A percentile compares a stretch with the other conserved stretches of the same genome.
phyloP scores from a whole-genome alignment of 371 early-diverging fungal genomes.

The Actinomortierella wolfii region DNA sequence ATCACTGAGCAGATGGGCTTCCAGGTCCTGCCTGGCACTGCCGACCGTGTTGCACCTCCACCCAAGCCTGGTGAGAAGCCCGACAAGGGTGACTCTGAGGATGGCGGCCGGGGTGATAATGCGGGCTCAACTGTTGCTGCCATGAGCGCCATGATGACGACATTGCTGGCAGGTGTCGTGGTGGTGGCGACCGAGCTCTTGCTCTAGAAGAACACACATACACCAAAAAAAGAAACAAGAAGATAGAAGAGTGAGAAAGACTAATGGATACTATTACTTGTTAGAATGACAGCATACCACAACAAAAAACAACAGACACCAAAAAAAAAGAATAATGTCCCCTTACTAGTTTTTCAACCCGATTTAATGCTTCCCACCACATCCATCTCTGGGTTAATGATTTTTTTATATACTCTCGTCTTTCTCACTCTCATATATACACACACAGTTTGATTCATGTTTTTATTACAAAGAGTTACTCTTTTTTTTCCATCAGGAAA shows the following conservation, averaged over 20 bases:
- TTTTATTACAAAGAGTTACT: too few species aligned
- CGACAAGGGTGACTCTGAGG: conserved; percentile 15
- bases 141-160: too few species aligned
- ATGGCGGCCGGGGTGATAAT: conserved; percentile 1
- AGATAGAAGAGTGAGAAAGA: not conserved
- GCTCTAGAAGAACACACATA: too few species aligned
- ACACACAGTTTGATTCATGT: not conserved
- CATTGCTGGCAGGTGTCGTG: not conserved
- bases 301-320: not conserved
- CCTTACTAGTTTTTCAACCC: too few species aligned
- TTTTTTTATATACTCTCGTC: too few species aligned
- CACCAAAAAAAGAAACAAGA: too few species aligned
- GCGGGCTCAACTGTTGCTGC: not conserved
- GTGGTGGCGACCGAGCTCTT: not conserved
- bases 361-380: too few species aligned
- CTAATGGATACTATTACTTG: too few species aligned
- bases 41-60: conserved; percentile 31
- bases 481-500: too few species aligned
- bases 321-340: not conserved
- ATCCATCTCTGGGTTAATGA: too few species aligned
- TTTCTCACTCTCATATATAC: not conserved
- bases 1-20: conserved; percentile 22
- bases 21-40: conserved; percentile 22
- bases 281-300: too few species aligned
- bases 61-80: conserved; percentile 27